Conservation (phyloP, 2,329 filamentous ascomycete species). For the Emmonsiellopsis sp. region DNA sequence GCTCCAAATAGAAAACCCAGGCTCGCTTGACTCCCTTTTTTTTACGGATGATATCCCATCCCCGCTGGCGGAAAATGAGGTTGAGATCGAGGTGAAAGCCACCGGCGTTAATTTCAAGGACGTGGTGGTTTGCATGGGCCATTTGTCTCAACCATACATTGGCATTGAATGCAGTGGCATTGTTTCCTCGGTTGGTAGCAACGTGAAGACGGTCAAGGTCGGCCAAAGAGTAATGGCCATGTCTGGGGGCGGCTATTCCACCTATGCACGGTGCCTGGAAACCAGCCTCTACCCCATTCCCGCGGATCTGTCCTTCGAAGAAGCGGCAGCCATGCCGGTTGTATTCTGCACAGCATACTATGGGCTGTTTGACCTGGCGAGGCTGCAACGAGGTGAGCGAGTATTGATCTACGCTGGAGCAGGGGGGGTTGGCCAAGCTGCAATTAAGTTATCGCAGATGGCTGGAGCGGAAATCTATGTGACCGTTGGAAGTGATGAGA, state of each 20-base stretch:
- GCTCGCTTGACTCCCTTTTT: neutral
- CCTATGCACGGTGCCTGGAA: no score
- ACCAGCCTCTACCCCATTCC: neutral
- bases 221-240: no score
- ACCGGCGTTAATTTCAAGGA: slow-evolving; percentile 28
- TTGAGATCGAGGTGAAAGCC: slow-evolving; percentile 16
- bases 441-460: slow-evolving; percentile 12
- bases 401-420: slow-evolving; percentile 17
- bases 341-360: slow-evolving; percentile 9
- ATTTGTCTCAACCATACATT: slow-evolving; percentile 12
- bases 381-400: slow-evolving; percentile 6
- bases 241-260: slow-evolving; percentile 20
- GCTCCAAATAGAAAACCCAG: neutral
- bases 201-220: slow-evolving; percentile 23
- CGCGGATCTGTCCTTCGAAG: slow-evolving; percentile 9
- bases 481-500: slow-evolving; percentile 13
- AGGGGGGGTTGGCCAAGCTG: slow-evolving; percentile 17
- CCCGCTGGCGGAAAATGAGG: slow-evolving; percentile 6
- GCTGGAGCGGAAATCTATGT: slow-evolving; percentile 15
- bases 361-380: slow-evolving; percentile 5
- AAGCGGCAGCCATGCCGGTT: slow-evolving; percentile 16
- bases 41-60: neutral
- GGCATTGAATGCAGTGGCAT: neutral
- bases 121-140: slow-evolving; percentile 33
- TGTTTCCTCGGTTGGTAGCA: neutral